Evolutionary conservation across 108 stramenopile genomes (phyloP), one percentile per base, ranked within the genome.

Genomic region (Conticribra weissflogii): DNA sequence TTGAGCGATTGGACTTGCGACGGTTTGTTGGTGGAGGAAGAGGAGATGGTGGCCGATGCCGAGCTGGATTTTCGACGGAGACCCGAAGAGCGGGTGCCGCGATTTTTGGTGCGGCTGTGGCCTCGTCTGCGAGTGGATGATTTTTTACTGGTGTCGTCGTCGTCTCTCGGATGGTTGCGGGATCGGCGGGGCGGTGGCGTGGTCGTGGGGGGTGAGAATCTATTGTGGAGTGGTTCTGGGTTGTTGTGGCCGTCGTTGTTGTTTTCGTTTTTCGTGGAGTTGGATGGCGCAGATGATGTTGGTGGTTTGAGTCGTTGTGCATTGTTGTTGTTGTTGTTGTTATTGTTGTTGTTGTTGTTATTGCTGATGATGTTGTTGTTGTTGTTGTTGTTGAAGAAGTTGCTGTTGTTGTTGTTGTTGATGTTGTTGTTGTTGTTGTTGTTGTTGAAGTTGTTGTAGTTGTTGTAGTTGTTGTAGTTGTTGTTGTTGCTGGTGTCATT

Each of bases 1-100:
- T 73, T 73, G 3, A 73, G 46, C 18, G 46, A 34, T 21, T 51
- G 59, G 17, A 71, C 44, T 27, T 52, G 17, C 46, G 32, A 5
- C 46, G 62, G 29, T 17, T 48, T 47, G 1, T 47, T 21, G 12
- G 5, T 41, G 5, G 36, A 12, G 12, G n/a, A n/a, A n/a, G n/a
- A n/a, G n/a, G n/a, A n/a, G n/a, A 41, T 41, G 36, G 8, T 12
- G 12, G 36, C 12, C 36, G 36, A 9, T 9, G 36, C 12, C 36
- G 36, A 41, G 36, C 12, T 12, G 36, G 5, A 41, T 5, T 41
- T 12, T 5, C 36, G 12, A 41, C 36, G 12, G 36, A 41, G 12
- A 12, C 36, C 36, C 36, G 36, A 12, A n/a, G n/a, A n/a, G n/a
- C n/a, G n/a, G n/a, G n/a, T n/a, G n/a, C n/a, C n/a, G n/a, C n/a